These are phyloP conservation scores for Streptanthus diversifolius DNA, from an alignment of 345 rosid genomes.

Conservation along the genomic window DNA sequence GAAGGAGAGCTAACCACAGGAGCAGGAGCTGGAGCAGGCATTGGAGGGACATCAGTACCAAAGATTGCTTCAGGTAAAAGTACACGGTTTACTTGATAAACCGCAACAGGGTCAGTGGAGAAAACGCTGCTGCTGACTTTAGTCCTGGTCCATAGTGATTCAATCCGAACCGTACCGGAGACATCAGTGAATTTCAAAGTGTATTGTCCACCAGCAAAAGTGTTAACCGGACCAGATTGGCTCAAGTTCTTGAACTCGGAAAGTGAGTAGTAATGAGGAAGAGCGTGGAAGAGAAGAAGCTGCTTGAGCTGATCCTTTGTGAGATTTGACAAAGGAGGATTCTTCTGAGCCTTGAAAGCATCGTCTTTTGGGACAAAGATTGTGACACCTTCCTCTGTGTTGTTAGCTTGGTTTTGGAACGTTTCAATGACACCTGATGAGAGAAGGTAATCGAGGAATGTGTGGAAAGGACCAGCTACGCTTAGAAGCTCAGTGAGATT, in stretches of 20 bases:
- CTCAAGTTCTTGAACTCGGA: slow-evolving; percentile 85
- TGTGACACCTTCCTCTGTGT: slow-evolving; percentile 79
- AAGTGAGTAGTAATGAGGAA: slow-evolving; percentile 67
- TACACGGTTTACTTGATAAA: slow-evolving; percentile 75
- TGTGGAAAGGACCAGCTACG: slow-evolving; percentile 80
- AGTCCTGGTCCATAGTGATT: slow-evolving; percentile 76
- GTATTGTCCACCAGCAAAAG: slow-evolving; percentile 68
- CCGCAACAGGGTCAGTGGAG: slow-evolving; percentile 76
- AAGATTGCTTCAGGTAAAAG: slow-evolving; percentile 84
- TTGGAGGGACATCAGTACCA: slow-evolving; percentile 87
- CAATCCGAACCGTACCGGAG: slow-evolving; percentile 59
- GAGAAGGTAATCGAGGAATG: slow-evolving; percentile 62
- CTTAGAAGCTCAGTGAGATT: slow-evolving; percentile 72
- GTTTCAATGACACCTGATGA: slow-evolving; percentile 78
- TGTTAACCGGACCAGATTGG: slow-evolving; percentile 50
- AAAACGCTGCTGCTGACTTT: slow-evolving; percentile 72
- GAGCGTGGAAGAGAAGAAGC: slow-evolving; percentile 73
- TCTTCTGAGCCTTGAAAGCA: slow-evolving; percentile 70
- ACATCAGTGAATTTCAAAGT: slow-evolving; percentile 60
- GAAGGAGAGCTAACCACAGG: slow-evolving; percentile 61
- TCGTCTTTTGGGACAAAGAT: slow-evolving; percentile 81
- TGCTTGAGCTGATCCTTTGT: slow-evolving; percentile 70
- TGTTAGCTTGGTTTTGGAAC: slow-evolving; percentile 89
- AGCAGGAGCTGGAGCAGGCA: slow-evolving; percentile 82
- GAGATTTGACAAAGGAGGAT: slow-evolving; percentile 64